Percentiles rank a stretch among this genome's conserved stretches.
Conservation (phyloP, 164 flowering plant genomes). For the Santalum album region DNA sequence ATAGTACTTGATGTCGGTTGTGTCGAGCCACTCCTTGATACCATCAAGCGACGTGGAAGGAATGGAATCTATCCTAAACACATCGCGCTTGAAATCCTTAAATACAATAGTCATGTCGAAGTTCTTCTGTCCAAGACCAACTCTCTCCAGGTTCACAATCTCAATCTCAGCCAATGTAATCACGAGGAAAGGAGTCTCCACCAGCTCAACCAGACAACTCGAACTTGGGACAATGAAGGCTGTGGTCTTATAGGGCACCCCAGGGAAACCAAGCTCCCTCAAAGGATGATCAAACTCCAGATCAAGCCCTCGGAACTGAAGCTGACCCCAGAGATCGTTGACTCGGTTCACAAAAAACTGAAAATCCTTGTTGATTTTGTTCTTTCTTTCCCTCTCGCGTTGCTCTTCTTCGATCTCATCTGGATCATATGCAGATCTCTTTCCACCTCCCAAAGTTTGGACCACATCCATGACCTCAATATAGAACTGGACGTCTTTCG, state of each 20-base stretch:
- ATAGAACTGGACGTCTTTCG: slow-evolving; percentile 78
- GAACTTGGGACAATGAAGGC: slow-evolving; percentile 77
- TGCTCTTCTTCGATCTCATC: slow-evolving; percentile 89
- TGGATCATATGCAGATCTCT: slow-evolving; percentile 74
- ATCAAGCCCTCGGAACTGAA: slow-evolving; percentile 46
- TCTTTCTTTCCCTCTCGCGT: slow-evolving; percentile 67
- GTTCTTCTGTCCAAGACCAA: slow-evolving; percentile 76
- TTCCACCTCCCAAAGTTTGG: slow-evolving; percentile 70
- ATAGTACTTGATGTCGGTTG: slow-evolving; percentile 75
- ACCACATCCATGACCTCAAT: slow-evolving; percentile 89
- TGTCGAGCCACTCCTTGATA: slow-evolving; percentile 84
- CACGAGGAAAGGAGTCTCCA: slow-evolving; percentile 69
- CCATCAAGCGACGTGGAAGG: slow-evolving; percentile 74
- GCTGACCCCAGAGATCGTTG: slow-evolving; percentile 67
- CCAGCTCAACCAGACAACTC: slow-evolving; percentile 70
- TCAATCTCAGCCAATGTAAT: slow-evolving; percentile 70
- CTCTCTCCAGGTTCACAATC: slow-evolving; percentile 78
- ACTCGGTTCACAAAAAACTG: slow-evolving; percentile 64
- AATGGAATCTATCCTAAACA: slow-evolving; percentile 69
- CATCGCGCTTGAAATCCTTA: slow-evolving; percentile 82
- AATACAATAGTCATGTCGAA: slow-evolving; percentile 81
- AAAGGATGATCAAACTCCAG: slow-evolving; percentile 86
- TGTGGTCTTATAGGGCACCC: slow-evolving; percentile 66
- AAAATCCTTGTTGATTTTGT: slow-evolving; percentile 65
- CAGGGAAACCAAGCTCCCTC: slow-evolving; percentile 83